A percentile compares a stretch with the other conserved stretches of the same genome.
phyloP scores from a whole-genome alignment of 345 rosid genomes.

The Euphorbia lathyris region DNA sequence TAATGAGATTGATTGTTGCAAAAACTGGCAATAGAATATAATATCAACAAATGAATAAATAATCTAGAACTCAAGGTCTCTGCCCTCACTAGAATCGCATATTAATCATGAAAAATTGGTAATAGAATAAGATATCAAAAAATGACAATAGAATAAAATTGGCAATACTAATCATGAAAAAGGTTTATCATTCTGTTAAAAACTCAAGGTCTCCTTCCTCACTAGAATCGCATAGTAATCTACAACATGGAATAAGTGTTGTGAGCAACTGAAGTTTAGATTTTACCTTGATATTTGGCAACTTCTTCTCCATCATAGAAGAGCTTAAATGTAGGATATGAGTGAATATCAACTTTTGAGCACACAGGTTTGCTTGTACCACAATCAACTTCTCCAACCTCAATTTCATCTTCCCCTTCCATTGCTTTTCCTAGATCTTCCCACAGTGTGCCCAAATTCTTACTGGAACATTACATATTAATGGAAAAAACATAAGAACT shows the following conservation, averaged over 20 bases:
- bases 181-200: too few relatives aligned
- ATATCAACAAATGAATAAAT: not conserved
- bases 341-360: conserved; percentile 80
- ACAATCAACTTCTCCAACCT: conserved; percentile 96
- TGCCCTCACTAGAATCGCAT: not conserved
- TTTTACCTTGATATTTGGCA: conserved; percentile 78
- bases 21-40: not conserved
- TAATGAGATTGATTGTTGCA: not conserved
- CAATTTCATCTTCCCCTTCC: conserved; percentile 94
- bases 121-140: too few relatives aligned
- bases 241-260: not conserved
- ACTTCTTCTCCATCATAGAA: conserved; percentile 92
- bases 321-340: conserved; percentile 91
- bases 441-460: conserved; percentile 89
- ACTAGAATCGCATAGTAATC: not conserved
- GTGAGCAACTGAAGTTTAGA: not conserved
- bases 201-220: not conserved
- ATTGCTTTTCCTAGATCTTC: conserved; percentile 80
- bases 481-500: conserved; percentile 16
- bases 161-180: too few relatives aligned
- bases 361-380: conserved; percentile 71
- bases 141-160: too few relatives aligned
- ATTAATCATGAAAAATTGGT: too few relatives aligned
- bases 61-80: not conserved
- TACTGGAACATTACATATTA: conserved; percentile 43